phyloP scores from a whole-genome alignment of 305 asterid genomes.

The Fraxinus albicans region DNA sequence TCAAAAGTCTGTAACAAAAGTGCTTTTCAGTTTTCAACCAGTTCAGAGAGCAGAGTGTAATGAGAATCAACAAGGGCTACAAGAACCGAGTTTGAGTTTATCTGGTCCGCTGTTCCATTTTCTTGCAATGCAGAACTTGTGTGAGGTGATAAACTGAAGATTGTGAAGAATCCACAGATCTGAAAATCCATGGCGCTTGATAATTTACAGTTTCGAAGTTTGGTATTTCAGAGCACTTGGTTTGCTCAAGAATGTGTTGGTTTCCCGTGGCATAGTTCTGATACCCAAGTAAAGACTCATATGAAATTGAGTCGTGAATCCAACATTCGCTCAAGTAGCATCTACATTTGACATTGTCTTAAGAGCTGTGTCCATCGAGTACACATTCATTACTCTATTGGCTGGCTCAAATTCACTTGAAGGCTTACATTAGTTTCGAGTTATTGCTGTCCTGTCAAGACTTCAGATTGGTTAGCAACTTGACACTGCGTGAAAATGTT shows the following conservation, averaged over 20 bases:
- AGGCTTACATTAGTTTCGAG: neutral
- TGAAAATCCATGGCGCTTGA: constrained; percentile 62
- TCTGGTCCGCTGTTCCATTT: constrained; percentile 33
- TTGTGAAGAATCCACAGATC: constrained; percentile 46
- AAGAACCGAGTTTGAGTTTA: constrained; percentile 65
- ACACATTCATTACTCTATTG: neutral
- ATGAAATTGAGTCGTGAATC: neutral
- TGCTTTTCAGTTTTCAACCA: constrained; percentile 63
- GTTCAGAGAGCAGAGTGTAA: constrained; percentile 80
- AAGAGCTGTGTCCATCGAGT: neutral
- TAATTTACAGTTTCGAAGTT: constrained; percentile 23
- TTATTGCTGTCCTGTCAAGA: neutral
- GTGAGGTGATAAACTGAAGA: constrained; percentile 27
- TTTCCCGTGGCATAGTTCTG: neutral
- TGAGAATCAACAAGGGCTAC: constrained; percentile 50
- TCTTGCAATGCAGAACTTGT: constrained; percentile 62
- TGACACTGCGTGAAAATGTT: neutral
- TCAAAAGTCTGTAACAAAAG: constrained; percentile 76
- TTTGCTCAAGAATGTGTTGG: neutral
- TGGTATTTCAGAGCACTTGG: neutral
- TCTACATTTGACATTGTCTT: neutral
- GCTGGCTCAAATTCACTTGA: neutral
- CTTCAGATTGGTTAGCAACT: neutral
- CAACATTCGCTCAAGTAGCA: neutral
- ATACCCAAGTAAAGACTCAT: neutral